phyloP scores from a whole-genome alignment of 2,329 filamentous ascomycete genomes.

The Beauveria sp. region DNA sequence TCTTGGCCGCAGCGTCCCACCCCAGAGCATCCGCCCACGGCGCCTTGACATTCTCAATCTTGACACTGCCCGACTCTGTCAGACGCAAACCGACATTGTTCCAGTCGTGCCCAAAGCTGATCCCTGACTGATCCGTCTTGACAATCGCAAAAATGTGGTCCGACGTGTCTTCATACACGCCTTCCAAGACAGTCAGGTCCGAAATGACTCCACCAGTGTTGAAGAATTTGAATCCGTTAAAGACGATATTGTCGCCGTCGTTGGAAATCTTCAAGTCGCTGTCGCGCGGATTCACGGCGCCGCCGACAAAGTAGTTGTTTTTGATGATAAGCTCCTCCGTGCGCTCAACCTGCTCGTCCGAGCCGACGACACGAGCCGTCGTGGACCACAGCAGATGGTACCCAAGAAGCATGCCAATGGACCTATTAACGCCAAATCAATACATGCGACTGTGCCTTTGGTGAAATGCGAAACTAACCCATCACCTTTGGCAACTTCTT shows the following conservation, averaged over 20 bases:
- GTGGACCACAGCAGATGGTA: conserved; percentile 59
- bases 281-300: conserved; percentile 59
- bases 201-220: conserved; percentile 61
- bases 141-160: conserved; percentile 58
- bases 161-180: conserved; percentile 48
- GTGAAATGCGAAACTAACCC: conserved; percentile 31
- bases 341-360: conserved; percentile 49
- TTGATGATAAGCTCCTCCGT: conserved; percentile 48
- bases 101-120: conserved; percentile 55
- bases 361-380: conserved; percentile 54
- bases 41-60: conserved; percentile 48
- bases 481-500: conserved; percentile 57
- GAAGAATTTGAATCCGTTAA: conserved; percentile 58
- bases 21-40: conserved; percentile 56
- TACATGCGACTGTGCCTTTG: not conserved
- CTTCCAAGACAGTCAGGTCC: conserved; percentile 58
- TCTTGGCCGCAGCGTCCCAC: conserved; percentile 45
- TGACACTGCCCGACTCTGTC: conserved; percentile 56
- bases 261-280: conserved; percentile 49
- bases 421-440: conserved; percentile 24
- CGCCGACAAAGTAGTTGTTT: conserved; percentile 61
- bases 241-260: conserved; percentile 47
- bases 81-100: conserved; percentile 56
- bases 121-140: conserved; percentile 48
- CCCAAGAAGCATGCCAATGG: conserved; percentile 57